phyloP scores from a whole-genome alignment of 306 rosid genomes.

The Castanospermum australe region DNA sequence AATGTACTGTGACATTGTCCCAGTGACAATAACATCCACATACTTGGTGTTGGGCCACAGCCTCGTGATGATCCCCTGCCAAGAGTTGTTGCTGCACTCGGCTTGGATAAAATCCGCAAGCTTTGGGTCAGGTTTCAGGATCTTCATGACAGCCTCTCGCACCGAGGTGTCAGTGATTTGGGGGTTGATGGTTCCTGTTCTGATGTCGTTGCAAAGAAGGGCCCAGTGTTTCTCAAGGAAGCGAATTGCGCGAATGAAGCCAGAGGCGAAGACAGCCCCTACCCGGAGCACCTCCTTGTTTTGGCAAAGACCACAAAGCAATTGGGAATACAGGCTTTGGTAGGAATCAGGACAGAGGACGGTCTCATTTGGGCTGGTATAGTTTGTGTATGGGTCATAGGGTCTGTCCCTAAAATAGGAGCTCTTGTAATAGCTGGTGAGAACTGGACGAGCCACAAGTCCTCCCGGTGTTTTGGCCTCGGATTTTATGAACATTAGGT shows the following conservation, averaged over 20 bases:
- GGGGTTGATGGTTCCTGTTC: conserved; percentile 59
- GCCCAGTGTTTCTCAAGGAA: conserved; percentile 85
- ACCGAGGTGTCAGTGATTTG: conserved; percentile 55
- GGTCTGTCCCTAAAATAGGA: conserved; percentile 72
- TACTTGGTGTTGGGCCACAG: conserved; percentile 94
- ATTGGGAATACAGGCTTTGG: conserved; percentile 94
- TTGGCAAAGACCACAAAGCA: conserved; percentile 88
- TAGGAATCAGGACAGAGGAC: conserved; percentile 89
- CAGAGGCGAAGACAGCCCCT: conserved; percentile 98
- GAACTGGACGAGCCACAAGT: conserved; percentile 83
- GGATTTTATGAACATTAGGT: conserved; percentile 88
- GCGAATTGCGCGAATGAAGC: conserved; percentile 84
- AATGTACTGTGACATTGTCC: conserved; percentile 98
- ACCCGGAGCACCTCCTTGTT: conserved; percentile 73
- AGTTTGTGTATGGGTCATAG: conserved; percentile 94
- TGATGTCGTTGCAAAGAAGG: conserved; percentile 62
- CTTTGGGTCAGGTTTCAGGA: conserved; percentile 66
- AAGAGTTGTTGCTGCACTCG: conserved; percentile 61
- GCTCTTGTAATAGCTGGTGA: conserved; percentile 92
- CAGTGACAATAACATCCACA: conserved; percentile 98
- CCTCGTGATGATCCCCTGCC: conserved; percentile 89
- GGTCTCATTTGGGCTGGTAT: conserved; percentile 91
- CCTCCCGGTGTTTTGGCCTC: conserved; percentile 94
- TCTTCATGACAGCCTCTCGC: conserved; percentile 53
- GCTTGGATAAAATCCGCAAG: conserved; percentile 60